Evolutionary conservation across 108 stramenopile genomes (phyloP).

Genomic region (Epipyxis sp.): DNA sequence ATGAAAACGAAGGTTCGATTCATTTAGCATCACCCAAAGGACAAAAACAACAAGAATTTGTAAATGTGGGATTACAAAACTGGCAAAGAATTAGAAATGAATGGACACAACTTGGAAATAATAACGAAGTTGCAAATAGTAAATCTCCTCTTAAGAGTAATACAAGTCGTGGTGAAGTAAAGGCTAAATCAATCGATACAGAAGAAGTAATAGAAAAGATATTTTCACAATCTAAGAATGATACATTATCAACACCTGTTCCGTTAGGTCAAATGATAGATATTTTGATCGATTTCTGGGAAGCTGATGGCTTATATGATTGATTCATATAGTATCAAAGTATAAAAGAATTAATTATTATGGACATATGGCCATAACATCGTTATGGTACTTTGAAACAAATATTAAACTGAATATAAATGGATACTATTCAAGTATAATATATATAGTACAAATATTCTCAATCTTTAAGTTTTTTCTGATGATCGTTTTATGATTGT

Average conservation of each 20-base stretch:
- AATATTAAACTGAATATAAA: too few species aligned
- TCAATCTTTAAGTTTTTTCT: too few species aligned
- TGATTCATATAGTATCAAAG: background rate
- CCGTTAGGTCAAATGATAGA: slow-evolving; percentile 54
- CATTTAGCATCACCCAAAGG: background rate
- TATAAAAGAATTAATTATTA: background rate
- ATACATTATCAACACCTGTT: slow-evolving; percentile 44
- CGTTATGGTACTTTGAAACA: too few species aligned
- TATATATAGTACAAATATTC: too few species aligned
- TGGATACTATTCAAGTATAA: too few species aligned
- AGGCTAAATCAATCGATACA: background rate
- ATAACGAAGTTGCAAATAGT: background rate
- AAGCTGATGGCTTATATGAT: slow-evolving; percentile 44
- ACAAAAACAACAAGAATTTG: background rate
- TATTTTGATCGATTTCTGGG: slow-evolving; percentile 51
- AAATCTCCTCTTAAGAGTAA: background rate
- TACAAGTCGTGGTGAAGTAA: background rate
- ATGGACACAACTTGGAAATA: background rate
- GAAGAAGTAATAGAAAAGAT: slow-evolving; percentile 47
- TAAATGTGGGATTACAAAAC: background rate
- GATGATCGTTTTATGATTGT: too few species aligned
- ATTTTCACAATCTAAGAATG: slow-evolving; percentile 11
- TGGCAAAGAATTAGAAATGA: background rate
- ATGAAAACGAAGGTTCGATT: background rate
- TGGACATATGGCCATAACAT: too few species aligned